A percentile compares a stretch with the other conserved stretches of the same genome.
phyloP scores from a whole-genome alignment of 2,329 filamentous ascomycete genomes.

The Fusarium chaquense region DNA sequence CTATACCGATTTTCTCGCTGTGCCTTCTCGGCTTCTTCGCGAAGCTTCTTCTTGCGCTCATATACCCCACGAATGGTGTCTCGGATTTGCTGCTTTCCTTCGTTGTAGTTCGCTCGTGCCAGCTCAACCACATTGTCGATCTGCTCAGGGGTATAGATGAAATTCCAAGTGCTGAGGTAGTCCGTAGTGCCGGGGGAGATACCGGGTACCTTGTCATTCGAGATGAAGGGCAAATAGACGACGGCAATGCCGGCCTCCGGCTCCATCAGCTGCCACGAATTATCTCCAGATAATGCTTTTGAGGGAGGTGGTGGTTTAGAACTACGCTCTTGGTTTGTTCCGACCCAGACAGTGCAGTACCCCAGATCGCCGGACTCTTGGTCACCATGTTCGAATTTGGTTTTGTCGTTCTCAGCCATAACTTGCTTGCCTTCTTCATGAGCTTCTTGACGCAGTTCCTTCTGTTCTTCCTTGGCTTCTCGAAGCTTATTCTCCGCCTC shows the following conservation, averaged over 20 bases:
- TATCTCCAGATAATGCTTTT: slow-evolving; percentile 70
- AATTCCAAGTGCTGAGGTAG: slow-evolving; percentile 97
- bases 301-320: slow-evolving; percentile 64
- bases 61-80: slow-evolving; percentile 89
- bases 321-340: slow-evolving; percentile 79
- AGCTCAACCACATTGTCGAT: slow-evolving; percentile 86
- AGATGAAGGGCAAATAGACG: slow-evolving; percentile 89
- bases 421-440: slow-evolving; percentile 41
- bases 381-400: slow-evolving; percentile 57
- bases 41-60: slow-evolving; percentile 82
- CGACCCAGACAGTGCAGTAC: slow-evolving; percentile 97
- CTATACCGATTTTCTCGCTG: slow-evolving; percentile 58
- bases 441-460: slow-evolving; percentile 46
- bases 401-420: slow-evolving; percentile 48
- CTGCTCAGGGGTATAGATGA: slow-evolving; percentile 91
- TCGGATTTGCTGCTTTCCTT: slow-evolving; percentile 82
- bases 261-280: slow-evolving; percentile 74
- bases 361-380: slow-evolving; percentile 73
- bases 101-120: slow-evolving; percentile 86
- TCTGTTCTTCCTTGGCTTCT: slow-evolving; percentile 66
- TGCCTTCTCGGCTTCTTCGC: slow-evolving; percentile 65
- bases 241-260: slow-evolving; percentile 88
- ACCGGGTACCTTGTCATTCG: slow-evolving; percentile 81
- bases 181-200: slow-evolving; percentile 88
- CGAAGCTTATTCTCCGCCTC: slow-evolving; percentile 74